phyloP scores from a whole-genome alignment of 2,329 filamentous ascomycete species.

The Trichoderma endophyticum region DNA sequence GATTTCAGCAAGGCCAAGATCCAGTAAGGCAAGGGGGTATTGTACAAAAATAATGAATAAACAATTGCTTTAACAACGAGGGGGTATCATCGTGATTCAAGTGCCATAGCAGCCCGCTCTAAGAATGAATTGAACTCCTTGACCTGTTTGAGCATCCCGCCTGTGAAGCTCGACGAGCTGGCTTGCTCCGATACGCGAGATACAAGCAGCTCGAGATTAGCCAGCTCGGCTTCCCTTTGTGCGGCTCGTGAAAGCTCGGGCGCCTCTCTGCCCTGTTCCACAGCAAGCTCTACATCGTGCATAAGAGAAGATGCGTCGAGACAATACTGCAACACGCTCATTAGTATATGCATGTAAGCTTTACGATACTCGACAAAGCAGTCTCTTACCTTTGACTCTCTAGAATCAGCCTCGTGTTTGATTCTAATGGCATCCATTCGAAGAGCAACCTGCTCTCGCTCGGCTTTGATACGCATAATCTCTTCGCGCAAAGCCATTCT shows the following conservation, averaged over 20 bases:
- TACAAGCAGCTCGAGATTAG: conserved; percentile 56
- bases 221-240: conserved; percentile 49
- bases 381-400: conserved; percentile 47
- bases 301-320: conserved; percentile 56
- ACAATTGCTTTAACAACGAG: neutral
- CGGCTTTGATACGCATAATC: conserved; percentile 56
- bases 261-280: conserved; percentile 49
- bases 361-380: neutral
- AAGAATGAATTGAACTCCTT: conserved; percentile 62
- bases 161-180: conserved; percentile 46
- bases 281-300: conserved; percentile 60
- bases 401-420: conserved; percentile 55
- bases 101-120: conserved; percentile 55
- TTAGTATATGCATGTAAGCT: neutral
- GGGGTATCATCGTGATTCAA: conserved; percentile 45
- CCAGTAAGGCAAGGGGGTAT: conserved; percentile 35
- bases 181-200: conserved; percentile 54
- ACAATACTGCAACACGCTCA: conserved; percentile 35
- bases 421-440: conserved; percentile 61
- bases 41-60: conserved; percentile 10
- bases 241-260: conserved; percentile 44
- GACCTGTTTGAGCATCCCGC: conserved; percentile 55
- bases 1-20: conserved; percentile 71
- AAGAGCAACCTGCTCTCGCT: conserved; percentile 60
- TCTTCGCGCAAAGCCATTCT: conserved; percentile 57